phyloP scores from a whole-genome alignment of 176 grass and related monocot species.

The sorghum (Sorghum bicolor) region Sorghum_bicolor_NCBIv3 NC_012875.2:59482501-59483000 shows the following conservation, averaged over 20 bases:
- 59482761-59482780: not conserved
- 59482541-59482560: not conserved
- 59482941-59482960: not conserved
- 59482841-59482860: not conserved
- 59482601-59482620: not conserved
- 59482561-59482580: not conserved
- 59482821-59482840: not conserved
- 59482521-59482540: not conserved
- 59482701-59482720: constrained; percentile 16
- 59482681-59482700: constrained; percentile 72
- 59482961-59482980: not conserved
- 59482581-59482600: not conserved
- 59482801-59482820: not conserved
- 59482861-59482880: not conserved
- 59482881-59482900: not conserved
- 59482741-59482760: not conserved
- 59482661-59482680: constrained; percentile 75
- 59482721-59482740: not conserved
- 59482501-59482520: no score
- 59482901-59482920: not conserved
- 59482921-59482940: not conserved
- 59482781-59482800: not conserved
- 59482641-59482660: constrained; percentile 76
- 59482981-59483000: not conserved
- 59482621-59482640: constrained; percentile 63